Base-by-base conservation (phyloP, 768 basidiomycete species). In the Russula emetica region DNA sequence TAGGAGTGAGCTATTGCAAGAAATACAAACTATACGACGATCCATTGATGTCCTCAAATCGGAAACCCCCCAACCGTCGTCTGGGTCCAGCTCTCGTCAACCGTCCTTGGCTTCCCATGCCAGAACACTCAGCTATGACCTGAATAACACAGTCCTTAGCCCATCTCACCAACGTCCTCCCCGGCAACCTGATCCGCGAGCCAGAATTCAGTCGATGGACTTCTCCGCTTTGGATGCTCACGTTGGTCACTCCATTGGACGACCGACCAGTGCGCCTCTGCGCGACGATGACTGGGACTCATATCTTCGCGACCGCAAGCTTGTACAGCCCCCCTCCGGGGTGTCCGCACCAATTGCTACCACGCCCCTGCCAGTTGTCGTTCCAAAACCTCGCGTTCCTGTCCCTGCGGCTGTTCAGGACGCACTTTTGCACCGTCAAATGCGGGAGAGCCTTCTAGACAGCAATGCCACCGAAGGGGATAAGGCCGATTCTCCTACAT, bases 281-380 rank as follows among this genome's bases (percentile, higher is more conserved):
- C 82, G 81, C 55, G 85, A 89, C 49, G 80, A 83, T n/a, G 86
- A 90, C 67, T 97, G 94, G 94, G 89, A 95, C 66, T 75, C 82
- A 50, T 96, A 97, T 73, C 81, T 94, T 55, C 85, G 85, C 51
- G 91, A 95, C 55, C 83, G 94, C 60, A 92, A 88, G 71, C 79
- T 97, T 18, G 75, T 94, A 64, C 89, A 91, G 70, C 92, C 92
- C 49, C 91, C 92, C 11, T 81, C 86, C 22, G 90, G 92, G 8
- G 81, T 91, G 50, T 83, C 90, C 18, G 79, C 85, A n/a, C 90
- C 92, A 1, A 92, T 94, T 69, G 76, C 79, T 7, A 84, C 87
- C n/a, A 82, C 83, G 9, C 78, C 82, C 30, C 68, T 76, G 51
- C 65, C 78, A 3, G 67, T 72, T 49, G 50, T 69, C 47, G 66